Base-by-base conservation (phyloP, 805 yeast genomes). In the Suhomyces vadensis region DNA sequence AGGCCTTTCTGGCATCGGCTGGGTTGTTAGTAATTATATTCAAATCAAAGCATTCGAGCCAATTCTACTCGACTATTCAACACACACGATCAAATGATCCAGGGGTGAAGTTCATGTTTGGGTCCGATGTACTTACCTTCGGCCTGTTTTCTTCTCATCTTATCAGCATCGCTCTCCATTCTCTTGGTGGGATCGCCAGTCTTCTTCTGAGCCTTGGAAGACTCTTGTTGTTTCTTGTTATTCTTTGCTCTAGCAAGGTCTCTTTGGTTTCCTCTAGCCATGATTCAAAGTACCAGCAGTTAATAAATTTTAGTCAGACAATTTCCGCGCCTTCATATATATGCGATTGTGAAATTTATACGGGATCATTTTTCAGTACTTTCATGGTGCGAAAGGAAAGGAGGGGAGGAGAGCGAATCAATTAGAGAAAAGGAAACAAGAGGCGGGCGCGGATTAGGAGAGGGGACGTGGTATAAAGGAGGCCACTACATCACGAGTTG, bases 231-330 rank as follows among this genome's bases (percentile, higher is more conserved):
- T 67, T 92, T 92, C 73, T 92, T 94, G 64, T 71, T 63, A 67
- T 87, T 88, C 71, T 87, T 92, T 48, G 83, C 87, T 62, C 99
- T 79, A 24, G 97, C 97, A 56, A 87, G 77, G 31, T 92, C 99
- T 65, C 99, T 80, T 69, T 94, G 98, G 66, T 92, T 94, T 24
- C 99, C 99, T 73, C 99, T 80, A 42, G 96, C 84, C 97, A 92
- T 91, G 25, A n/a, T 35, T 24, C n/a, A 42, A 29, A 20, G 33
- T 14, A 16, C 20, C 16, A 16, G 26, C 53, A 41, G 26, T 25
- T 3, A 23, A 9, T 8, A 11, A 35, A 44, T 14, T n/a, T 25
- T 23, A 14, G 13, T 31, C n/a, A 11, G 6, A 35, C 22, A 19
- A 38, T 26, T 37, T 27, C 31, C 41, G 41, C 41, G 27, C 41